Percentiles rank a stretch among this genome's conserved stretches.
Evolutionary conservation across 129 eudicot species (phyloP).

Genomic region (Heracleum sosnowskyi): DNA sequence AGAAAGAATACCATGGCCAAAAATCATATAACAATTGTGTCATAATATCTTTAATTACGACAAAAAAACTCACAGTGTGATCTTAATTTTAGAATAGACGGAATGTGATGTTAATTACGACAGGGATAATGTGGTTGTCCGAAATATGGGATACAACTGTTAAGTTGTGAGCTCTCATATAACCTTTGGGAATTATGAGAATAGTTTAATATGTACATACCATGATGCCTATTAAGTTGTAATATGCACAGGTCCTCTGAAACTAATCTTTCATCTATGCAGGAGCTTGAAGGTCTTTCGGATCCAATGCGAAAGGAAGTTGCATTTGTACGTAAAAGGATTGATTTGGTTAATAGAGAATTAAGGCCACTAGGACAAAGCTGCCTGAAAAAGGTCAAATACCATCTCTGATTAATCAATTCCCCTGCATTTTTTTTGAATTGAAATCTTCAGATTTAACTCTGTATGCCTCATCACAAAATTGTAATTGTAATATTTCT

Average conservation of each 20-base stretch:
- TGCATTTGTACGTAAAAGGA: not conserved
- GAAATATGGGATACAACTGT: not conserved
- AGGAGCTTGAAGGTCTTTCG: conserved; percentile 4
- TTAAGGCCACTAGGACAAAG: not conserved
- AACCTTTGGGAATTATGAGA: not conserved
- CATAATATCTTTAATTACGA: not conserved
- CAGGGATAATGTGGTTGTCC: too few relatives aligned
- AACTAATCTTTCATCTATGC: not conserved
- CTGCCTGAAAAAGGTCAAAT: conserved; percentile 2
- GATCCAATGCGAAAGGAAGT: conserved; percentile 6
- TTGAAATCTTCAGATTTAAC: not conserved
- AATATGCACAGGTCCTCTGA: not conserved
- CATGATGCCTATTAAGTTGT: too few relatives aligned
- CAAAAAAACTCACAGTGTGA: not conserved
- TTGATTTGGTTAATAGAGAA: conserved; percentile 1
- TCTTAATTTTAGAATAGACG: not conserved
- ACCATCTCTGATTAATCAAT: not conserved
- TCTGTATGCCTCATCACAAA: not conserved
- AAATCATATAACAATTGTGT: not conserved
- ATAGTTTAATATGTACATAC: too few relatives aligned
- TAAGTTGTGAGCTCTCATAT: not conserved
- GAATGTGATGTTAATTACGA: too few relatives aligned
- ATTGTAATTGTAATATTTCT: not conserved
- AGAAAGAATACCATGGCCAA: not conserved
- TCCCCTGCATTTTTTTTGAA: not conserved